Conservation (phyloP, 1,139 yeast species). For the Starmera stellimalicola region DNA sequence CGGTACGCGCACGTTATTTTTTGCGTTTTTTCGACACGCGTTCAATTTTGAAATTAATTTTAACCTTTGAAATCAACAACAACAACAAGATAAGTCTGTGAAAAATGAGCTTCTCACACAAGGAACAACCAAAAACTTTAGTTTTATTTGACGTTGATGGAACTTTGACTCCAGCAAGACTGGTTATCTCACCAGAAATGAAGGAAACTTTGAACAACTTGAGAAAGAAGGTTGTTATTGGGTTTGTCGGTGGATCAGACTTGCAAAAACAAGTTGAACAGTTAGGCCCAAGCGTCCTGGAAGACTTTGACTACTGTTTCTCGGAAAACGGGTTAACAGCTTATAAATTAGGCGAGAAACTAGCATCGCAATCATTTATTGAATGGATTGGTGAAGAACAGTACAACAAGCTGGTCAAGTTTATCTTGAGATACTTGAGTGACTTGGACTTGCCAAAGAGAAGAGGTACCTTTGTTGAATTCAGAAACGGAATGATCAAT, state of each 20-base stretch:
- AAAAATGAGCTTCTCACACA: constrained; percentile 26
- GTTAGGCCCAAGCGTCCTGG: constrained; percentile 69
- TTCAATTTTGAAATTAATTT: neutral
- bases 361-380: constrained; percentile 90
- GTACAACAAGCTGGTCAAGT: constrained; percentile 81
- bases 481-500: constrained; percentile 99
- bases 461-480: constrained; percentile 97
- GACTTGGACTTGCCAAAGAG: constrained; percentile 83
- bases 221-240: constrained; percentile 87
- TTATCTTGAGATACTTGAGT: constrained; percentile 75
- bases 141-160: constrained; percentile 98
- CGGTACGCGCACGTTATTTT: too few species aligned
- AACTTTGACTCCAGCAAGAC: constrained; percentile 96
- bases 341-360: constrained; percentile 77
- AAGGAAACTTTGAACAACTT: constrained; percentile 56
- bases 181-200: constrained; percentile 74
- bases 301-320: constrained; percentile 90
- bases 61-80: neutral
- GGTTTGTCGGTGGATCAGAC: constrained; percentile 98
- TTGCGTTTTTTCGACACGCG: neutral
- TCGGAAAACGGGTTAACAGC: constrained; percentile 98
- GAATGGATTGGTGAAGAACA: constrained; percentile 93
- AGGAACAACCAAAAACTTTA: constrained; percentile 33
- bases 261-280: constrained; percentile 92
- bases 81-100: neutral